Evolutionary conservation across 2,329 filamentous ascomycete genomes (phyloP), one percentile per base, ranked within the genome.

Genomic region (Ophiosphaerella herpotricha): DNA sequence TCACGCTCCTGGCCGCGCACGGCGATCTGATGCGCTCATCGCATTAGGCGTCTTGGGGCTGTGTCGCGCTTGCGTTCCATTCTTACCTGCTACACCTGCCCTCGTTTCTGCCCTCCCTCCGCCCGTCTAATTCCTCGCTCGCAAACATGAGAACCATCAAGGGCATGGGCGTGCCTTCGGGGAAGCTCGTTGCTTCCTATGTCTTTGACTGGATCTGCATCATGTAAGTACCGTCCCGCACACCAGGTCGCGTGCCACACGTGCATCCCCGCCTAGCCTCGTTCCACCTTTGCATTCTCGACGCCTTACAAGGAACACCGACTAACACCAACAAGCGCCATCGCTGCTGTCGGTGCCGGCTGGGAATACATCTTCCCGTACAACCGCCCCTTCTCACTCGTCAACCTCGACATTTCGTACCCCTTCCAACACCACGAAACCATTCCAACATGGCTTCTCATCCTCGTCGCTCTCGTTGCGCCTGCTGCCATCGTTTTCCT

Each of bases 331-430:
- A 12, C 41, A 60, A 83, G 81, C 34, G 78, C 73, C 14, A 82
- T 85, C 18, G 84, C 80, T 23, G 79, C 78, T 12, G 75, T 88
- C 33, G 86, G 85, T 48, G 81, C 76, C 48, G 78, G 80, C 6
- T 80, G 90, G 58, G 82, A 82, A 52, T 75, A 76, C 39, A 74
- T 86, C 43, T 77, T 79, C 1, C 88, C 89, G 0, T 89, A 86
- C 63, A 84, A 85, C 60, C 80, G 86, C 32, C 85, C 86, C 0
- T 93, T 94, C 71, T 86, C 84, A 31, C 80, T 90, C 6, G 78
- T 85, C 56, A 86, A 97, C 64, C 84, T 86, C 18, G 82, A 84
- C 54, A 96, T 97, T 64, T 89, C 90, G 14, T 95, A 88, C 61
- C 91, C 92, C 0, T 85, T 83, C 61, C 83, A 83, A 42, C 77